Percentiles rank a stretch among this genome's conserved stretches.
phyloP scores from a whole-genome alignment of 2,329 filamentous ascomycete species.

The Colletotrichum cuscutae region DNA sequence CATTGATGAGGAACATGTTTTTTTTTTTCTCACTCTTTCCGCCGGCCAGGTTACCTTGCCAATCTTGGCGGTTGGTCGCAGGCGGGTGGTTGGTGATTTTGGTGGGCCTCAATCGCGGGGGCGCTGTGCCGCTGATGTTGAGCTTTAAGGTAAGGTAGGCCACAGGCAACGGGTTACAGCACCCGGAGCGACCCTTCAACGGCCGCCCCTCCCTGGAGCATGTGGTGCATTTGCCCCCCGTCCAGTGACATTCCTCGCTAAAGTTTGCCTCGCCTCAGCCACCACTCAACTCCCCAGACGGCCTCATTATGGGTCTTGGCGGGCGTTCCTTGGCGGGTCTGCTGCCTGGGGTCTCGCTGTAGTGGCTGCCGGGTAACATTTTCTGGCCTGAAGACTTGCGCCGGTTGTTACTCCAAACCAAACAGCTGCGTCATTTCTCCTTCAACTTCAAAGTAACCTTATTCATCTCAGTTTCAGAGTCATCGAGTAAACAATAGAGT shows the following conservation, averaged over 20 bases:
- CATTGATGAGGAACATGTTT: not conserved
- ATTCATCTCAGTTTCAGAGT: not conserved
- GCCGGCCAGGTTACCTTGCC: conserved; percentile 6
- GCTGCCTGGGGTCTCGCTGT: conserved; percentile 21
- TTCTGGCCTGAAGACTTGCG: not conserved
- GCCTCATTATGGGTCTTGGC: conserved; percentile 30
- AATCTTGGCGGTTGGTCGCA: conserved; percentile 11
- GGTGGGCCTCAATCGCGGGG: conserved; percentile 19
- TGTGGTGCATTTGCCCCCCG: not conserved
- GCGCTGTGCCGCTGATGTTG: conserved; percentile 1
- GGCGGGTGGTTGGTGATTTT: conserved; percentile 26
- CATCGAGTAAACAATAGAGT: not conserved
- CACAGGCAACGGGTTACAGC: not conserved
- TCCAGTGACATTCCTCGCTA: conserved; percentile 18
- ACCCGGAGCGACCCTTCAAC: conserved; percentile 8
- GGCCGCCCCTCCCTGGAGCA: not conserved
- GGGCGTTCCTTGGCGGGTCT: conserved; percentile 10
- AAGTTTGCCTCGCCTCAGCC: conserved; percentile 10
- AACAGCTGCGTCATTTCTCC: not conserved
- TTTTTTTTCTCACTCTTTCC: not conserved
- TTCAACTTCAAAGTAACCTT: not conserved
- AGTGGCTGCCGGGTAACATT: not conserved
- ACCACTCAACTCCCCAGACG: not conserved
- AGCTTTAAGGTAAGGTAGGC: not conserved
- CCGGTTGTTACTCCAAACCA: not conserved